Percentiles rank a stretch among this genome's conserved stretches.
Conservation (phyloP, 768 basidiomycete genomes). For the Termitomyces eurrhizus region DNA sequence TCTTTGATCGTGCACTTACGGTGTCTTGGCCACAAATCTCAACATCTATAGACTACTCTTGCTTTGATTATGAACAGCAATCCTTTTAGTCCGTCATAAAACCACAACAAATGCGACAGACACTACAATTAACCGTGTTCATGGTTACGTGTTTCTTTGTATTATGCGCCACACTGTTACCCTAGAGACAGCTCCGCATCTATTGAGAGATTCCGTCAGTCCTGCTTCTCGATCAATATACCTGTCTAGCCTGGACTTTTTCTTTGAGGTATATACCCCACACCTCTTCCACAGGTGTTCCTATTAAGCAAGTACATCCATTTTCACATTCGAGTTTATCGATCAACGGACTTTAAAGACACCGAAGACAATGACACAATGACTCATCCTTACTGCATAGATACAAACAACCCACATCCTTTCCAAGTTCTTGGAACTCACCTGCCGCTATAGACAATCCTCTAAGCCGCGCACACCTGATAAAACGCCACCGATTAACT, state of each 20-base stretch:
- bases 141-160: background rate
- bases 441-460: background rate
- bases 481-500: background rate
- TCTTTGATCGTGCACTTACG: no score
- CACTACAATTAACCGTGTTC: background rate
- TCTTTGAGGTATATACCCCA: background rate
- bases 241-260: background rate
- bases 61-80: background rate
- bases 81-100: background rate
- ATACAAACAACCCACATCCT: background rate
- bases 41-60: background rate
- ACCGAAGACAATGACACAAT: background rate
- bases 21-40: no score
- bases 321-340: no score
- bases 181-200: background rate
- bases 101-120: background rate
- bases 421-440: background rate
- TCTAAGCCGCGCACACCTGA: no score
- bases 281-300: no score
- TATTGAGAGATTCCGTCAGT: background rate
- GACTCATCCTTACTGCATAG: background rate
- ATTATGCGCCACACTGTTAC: constrained; percentile 7
- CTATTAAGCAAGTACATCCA: no score
- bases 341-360: background rate
- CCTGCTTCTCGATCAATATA: background rate